phyloP scores from a whole-genome alignment of 1,139 yeast species.

The Hansenula sp. region DNA sequence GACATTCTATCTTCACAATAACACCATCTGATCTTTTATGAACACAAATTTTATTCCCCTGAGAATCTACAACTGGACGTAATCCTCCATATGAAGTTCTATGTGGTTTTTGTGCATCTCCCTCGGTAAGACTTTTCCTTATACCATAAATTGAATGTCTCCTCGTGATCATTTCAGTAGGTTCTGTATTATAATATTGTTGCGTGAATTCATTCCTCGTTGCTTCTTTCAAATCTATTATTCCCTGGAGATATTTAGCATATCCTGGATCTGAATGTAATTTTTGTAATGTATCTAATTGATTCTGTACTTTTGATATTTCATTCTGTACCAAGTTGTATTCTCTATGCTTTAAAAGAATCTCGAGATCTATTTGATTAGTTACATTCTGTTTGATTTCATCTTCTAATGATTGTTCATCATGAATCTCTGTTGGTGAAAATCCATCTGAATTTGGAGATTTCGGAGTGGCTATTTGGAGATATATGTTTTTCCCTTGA shows the following conservation, averaged over 20 bases:
- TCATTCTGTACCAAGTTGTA: slow-evolving; percentile 55
- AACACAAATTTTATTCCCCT: slow-evolving; percentile 41
- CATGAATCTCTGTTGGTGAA: slow-evolving; percentile 13
- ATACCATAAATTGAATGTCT: slow-evolving; percentile 29
- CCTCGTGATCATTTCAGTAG: slow-evolving; percentile 3
- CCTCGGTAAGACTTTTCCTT: slow-evolving; percentile 19
- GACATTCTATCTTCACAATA: slow-evolving; percentile 63
- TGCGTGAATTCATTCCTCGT: slow-evolving; percentile 1
- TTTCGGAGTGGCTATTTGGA: slow-evolving; percentile 37
- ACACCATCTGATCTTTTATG: slow-evolving; percentile 72
- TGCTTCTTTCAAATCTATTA: slow-evolving; percentile 7
- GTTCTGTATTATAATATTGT: background rate
- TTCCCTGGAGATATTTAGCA: slow-evolving; percentile 12
- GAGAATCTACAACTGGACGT: slow-evolving; percentile 28
- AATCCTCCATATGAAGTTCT: slow-evolving; percentile 28
- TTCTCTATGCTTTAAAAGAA: slow-evolving; percentile 66
- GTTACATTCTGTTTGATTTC: slow-evolving; percentile 26
- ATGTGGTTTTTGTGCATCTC: slow-evolving; percentile 27
- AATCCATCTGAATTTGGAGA: slow-evolving; percentile 31
- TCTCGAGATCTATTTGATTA: slow-evolving; percentile 59
- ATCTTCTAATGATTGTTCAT: slow-evolving; percentile 6
- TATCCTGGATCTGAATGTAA: slow-evolving; percentile 43
- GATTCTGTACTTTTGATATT: slow-evolving; percentile 60
- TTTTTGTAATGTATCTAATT: slow-evolving; percentile 47
- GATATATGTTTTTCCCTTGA: slow-evolving; percentile 13